Base-by-base conservation (phyloP, 2,329 filamentous ascomycete genomes). In the Thelonectria rubi region DNA sequence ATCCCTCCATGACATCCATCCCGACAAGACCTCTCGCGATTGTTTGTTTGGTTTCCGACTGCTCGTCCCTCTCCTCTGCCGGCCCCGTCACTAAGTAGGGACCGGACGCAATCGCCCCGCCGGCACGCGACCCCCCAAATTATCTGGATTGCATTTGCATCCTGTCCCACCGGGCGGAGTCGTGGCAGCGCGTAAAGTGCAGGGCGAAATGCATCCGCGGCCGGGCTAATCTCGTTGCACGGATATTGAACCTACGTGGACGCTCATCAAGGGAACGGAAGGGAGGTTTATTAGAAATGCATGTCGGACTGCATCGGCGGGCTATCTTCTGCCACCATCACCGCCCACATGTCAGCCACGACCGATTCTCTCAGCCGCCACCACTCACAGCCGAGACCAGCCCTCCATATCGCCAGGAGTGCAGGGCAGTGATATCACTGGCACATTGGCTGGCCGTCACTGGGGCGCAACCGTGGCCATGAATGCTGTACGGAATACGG, bases 121-220 rank as follows among this genome's bases (percentile, higher is more conserved):
- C 24, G 54, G 59, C 59, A 62, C 59, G 59, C 59, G 59, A 62
- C 59, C 48, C 59, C 21, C 53, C 47, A 58, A 54, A 34, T 50
- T 43, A 45, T 55, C 26, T 60, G 47, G 34, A 37, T 37, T 37
- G 34, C 34, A 37, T 37, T 30, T 15, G 34, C 12, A 37, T 37
- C 45, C 42, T 26, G 58, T 40, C 39, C 56, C 50, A 42, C 56
- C n/a, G 32, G 48, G 55, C 51, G 43, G 55, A 58, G 60, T 62
- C 59, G 59, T 62, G 60, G 55, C 60, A 62, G 40, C 60, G 60
- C 60, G 60, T 62, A 51, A 59, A 62, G 60, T 62, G 60, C 51
- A 46, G 43, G 40, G 43, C 12, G 20, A 37, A 14, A 20, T 37
- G 55, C 32, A 48, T 30, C 48, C 45, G 51, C 24, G 46, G 51